Conservation (phyloP, 2,329 filamentous ascomycete genomes). For the Aspergillus intermedius region DNA sequence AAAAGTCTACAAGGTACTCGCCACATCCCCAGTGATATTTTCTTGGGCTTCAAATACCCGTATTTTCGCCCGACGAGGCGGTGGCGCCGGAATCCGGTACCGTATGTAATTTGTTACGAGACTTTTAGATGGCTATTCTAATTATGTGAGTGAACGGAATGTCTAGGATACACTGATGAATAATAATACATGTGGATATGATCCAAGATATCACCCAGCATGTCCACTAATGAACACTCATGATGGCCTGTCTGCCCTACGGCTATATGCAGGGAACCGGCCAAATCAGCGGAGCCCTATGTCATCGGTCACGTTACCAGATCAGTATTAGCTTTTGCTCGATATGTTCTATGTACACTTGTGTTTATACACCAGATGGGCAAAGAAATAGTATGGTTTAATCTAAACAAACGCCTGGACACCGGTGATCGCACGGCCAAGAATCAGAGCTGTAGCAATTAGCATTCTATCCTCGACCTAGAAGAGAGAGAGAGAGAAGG, state of each 20-base stretch:
- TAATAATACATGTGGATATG: no score
- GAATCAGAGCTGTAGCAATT: slow-evolving; percentile 57
- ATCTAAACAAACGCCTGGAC: slow-evolving; percentile 69
- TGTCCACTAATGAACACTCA: no score
- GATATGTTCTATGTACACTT: neutral
- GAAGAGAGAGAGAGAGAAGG: neutral
- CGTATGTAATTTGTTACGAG: no score
- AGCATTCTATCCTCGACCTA: slow-evolving; percentile 17
- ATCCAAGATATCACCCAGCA: no score
- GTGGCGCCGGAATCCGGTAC: no score
- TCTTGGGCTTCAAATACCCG: no score
- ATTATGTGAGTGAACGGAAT: no score
- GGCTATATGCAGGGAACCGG: neutral
- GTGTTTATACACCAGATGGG: neutral
- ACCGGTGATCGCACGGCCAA: slow-evolving; percentile 64
- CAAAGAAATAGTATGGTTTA: neutral
- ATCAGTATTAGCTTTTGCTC: neutral
- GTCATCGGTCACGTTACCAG: slow-evolving; percentile 1
- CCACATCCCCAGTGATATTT: no score
- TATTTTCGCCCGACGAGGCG: no score
- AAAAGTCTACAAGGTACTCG: no score
- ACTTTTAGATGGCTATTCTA: no score
- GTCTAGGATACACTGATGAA: no score
- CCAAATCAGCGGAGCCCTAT: neutral
- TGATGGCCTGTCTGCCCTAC: neutral